Conservation (phyloP, 176 grass and related monocot genomes). For the Avena insularis region DNA sequence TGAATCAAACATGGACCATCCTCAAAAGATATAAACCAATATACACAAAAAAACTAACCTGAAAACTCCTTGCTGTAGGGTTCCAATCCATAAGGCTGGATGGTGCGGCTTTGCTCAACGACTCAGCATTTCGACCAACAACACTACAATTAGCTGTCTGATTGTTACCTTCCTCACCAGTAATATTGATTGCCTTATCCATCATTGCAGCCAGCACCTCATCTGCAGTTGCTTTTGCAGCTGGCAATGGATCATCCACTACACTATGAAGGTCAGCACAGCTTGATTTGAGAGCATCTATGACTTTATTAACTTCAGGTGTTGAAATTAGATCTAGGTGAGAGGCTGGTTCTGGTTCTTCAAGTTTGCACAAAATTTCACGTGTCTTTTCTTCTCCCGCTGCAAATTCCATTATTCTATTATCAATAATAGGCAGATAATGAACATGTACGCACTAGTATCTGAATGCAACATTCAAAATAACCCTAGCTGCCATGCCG, state of each 20-base stretch:
- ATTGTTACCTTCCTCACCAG: conserved; percentile 28
- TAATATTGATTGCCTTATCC: conserved; percentile 18
- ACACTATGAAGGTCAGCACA: conserved; percentile 52
- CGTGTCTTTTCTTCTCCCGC: conserved; percentile 33
- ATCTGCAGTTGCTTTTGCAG: conserved; percentile 53
- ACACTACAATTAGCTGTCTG: background rate
- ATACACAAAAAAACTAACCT: conserved; percentile 36
- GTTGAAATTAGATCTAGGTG: conserved; percentile 42
- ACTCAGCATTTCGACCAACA: conserved; percentile 26
- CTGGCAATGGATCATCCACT: conserved; percentile 61
- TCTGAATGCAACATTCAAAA: background rate
- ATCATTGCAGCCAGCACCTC: conserved; percentile 50
- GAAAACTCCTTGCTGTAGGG: conserved; percentile 49
- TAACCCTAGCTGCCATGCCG: background rate
- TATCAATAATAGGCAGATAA: conserved; percentile 2
- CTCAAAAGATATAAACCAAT: background rate
- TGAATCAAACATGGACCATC: background rate
- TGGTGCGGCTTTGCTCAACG: background rate
- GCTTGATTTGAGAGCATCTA: conserved; percentile 56
- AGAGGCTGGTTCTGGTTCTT: conserved; percentile 18
- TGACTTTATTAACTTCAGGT: conserved; percentile 50
- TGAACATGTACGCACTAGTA: background rate
- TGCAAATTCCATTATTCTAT: conserved; percentile 39
- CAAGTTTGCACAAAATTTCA: conserved; percentile 37
- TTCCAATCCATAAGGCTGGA: conserved; percentile 67